A percentile compares a stretch with the other conserved stretches of the same genome.
phyloP scores from a whole-genome alignment of 352 stramenopile species.

The Pythium guiyangense region DNA sequence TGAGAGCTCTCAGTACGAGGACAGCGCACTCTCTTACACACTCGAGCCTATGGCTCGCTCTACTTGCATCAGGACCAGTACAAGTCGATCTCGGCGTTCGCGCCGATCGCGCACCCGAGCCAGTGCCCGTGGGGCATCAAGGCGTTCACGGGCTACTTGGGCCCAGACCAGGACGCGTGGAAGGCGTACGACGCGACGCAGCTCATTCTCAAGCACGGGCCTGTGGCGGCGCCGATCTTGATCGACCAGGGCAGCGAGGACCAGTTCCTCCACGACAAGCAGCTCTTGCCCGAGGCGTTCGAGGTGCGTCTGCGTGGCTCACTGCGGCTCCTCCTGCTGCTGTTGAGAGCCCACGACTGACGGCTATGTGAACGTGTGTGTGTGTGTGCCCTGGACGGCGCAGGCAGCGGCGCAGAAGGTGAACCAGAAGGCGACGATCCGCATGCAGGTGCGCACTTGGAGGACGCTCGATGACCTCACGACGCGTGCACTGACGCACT shows the following conservation, averaged over 20 bases:
- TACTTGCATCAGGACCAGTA: slow-evolving; percentile 73
- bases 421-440: slow-evolving; percentile 77
- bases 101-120: slow-evolving; percentile 95
- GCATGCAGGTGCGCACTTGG: slow-evolving; percentile 40
- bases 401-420: slow-evolving; percentile 71
- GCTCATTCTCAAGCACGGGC: slow-evolving; percentile 71
- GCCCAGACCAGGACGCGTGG: slow-evolving; percentile 82
- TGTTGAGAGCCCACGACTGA: not conserved
- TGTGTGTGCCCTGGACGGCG: not conserved
- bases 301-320: slow-evolving; percentile 30
- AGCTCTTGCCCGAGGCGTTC: slow-evolving; percentile 90
- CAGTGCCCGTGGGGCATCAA: slow-evolving; percentile 98
- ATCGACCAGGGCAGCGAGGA: slow-evolving; percentile 90
- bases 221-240: slow-evolving; percentile 71
- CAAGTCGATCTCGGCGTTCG: slow-evolving; percentile 94
- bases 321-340: not conserved
- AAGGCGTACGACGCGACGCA: slow-evolving; percentile 92
- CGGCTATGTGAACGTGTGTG: too few relatives aligned
- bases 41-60: too few relatives aligned
- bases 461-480: too few relatives aligned
- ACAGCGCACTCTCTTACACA: too few relatives aligned
- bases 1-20: too few relatives aligned
- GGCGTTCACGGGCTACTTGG: slow-evolving; percentile 96
- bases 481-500: not conserved
- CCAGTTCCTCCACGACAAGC: slow-evolving; percentile 85